Conservation (phyloP, 306 rosid genomes). For the peach (Prunus persica) region DNA sequence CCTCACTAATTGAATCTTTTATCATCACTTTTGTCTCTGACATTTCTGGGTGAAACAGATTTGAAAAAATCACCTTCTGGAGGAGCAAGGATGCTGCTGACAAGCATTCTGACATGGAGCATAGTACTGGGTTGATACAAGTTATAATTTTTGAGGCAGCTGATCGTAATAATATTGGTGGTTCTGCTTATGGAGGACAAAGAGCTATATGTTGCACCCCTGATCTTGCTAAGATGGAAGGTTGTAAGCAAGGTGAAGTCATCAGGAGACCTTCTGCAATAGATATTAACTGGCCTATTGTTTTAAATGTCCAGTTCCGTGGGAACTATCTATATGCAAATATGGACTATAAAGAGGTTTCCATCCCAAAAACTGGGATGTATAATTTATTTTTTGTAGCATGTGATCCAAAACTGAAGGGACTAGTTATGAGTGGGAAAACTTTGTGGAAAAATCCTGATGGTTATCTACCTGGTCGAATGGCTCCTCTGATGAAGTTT, state of each 20-base stretch:
- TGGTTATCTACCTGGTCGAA: slow-evolving; percentile 92
- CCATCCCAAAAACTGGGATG: slow-evolving; percentile 81
- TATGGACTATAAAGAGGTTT: slow-evolving; percentile 41
- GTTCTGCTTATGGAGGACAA: slow-evolving; percentile 97
- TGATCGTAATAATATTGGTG: slow-evolving; percentile 88
- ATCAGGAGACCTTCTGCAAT: slow-evolving; percentile 77
- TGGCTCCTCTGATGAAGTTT: slow-evolving; percentile 83
- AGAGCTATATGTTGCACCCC: slow-evolving; percentile 90
- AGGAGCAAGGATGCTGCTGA: slow-evolving; percentile 60
- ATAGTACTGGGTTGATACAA: slow-evolving; percentile 53
- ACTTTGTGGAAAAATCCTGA: slow-evolving; percentile 87
- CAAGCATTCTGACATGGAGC: slow-evolving; percentile 41
- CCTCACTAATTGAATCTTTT: background rate
- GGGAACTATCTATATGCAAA: slow-evolving; percentile 33
- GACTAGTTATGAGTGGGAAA: slow-evolving; percentile 73
- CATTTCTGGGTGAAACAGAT: slow-evolving; percentile 42
- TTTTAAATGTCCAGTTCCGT: slow-evolving; percentile 50
- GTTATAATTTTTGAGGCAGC: slow-evolving; percentile 84
- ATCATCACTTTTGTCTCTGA: slow-evolving; percentile 21
- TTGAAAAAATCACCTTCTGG: slow-evolving; percentile 75
- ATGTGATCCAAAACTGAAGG: slow-evolving; percentile 90
- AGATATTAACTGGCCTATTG: slow-evolving; percentile 71
- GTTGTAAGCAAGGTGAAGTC: slow-evolving; percentile 90
- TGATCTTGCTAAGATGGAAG: slow-evolving; percentile 91
- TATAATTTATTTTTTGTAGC: slow-evolving; percentile 87